These are phyloP conservation scores for Hibiscus tridactylites DNA, from an alignment of 345 rosid species.

Conservation along the genomic window DNA sequence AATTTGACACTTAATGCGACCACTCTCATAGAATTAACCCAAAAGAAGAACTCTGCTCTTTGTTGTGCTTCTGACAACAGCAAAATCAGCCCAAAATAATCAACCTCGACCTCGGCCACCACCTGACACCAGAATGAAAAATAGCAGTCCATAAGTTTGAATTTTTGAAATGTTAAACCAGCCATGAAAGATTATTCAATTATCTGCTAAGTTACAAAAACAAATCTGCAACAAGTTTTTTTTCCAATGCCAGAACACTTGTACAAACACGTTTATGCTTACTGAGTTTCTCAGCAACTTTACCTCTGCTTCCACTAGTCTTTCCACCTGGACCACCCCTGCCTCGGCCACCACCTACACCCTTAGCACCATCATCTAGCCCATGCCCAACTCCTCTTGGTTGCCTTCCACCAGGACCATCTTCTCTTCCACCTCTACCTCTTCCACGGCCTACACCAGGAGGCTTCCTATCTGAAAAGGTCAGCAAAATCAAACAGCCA, in stretches of 20 bases:
- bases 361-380: slow-evolving; percentile 52
- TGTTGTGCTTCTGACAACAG: slow-evolving; percentile 29
- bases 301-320: slow-evolving; percentile 57
- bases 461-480: slow-evolving; percentile 57
- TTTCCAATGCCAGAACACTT: not conserved
- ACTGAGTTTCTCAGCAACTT: not conserved
- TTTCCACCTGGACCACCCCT: slow-evolving; percentile 57
- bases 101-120: slow-evolving; percentile 54
- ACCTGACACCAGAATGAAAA: slow-evolving; percentile 4
- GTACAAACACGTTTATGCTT: not conserved
- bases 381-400: slow-evolving; percentile 62
- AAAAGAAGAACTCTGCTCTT: not conserved
- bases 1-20: not conserved
- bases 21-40: not conserved
- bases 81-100: slow-evolving; percentile 17
- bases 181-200: not conserved
- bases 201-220: not conserved
- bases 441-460: slow-evolving; percentile 80
- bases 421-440: slow-evolving; percentile 72
- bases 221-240: not conserved
- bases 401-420: slow-evolving; percentile 53
- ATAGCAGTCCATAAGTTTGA: not conserved
- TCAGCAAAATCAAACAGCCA: not conserved
- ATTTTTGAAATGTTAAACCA: not conserved
- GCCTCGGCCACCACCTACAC: slow-evolving; percentile 37